phyloP scores from a whole-genome alignment of 352 stramenopile species.

The Phytophthora uliginosa region DNA sequence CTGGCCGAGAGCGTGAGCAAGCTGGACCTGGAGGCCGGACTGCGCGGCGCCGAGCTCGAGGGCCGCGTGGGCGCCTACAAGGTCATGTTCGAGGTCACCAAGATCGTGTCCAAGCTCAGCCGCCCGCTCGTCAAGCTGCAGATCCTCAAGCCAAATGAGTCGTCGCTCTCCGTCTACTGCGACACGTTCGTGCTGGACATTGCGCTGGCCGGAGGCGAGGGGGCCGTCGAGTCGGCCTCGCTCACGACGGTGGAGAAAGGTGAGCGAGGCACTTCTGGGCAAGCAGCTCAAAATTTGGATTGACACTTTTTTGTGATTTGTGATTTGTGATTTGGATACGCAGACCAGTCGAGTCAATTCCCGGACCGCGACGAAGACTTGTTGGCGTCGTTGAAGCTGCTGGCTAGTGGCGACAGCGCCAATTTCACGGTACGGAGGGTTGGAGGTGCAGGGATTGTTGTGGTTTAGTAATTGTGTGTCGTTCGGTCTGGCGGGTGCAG shows the following conservation, averaged over 20 bases:
- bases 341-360: slow-evolving; percentile 88
- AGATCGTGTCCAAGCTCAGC: slow-evolving; percentile 88
- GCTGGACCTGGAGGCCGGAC: slow-evolving; percentile 82
- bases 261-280: not conserved
- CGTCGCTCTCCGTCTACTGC: slow-evolving; percentile 88
- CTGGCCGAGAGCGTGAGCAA: slow-evolving; percentile 88
- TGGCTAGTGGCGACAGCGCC: slow-evolving; percentile 78
- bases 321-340: no score
- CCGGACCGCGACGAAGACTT: slow-evolving; percentile 87
- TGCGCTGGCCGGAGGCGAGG: slow-evolving; percentile 73
- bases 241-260: slow-evolving; percentile 87
- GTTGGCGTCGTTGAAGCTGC: slow-evolving; percentile 68
- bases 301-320: no score
- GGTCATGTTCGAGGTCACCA: slow-evolving; percentile 92
- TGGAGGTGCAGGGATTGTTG: not conserved
- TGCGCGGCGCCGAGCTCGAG: slow-evolving; percentile 87
- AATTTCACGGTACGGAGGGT: slow-evolving; percentile 69
- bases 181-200: slow-evolving; percentile 93
- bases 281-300: no score
- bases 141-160: slow-evolving; percentile 90
- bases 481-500: slow-evolving; percentile 34
- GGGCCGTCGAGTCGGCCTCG: slow-evolving; percentile 81
- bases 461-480: slow-evolving; percentile 1
- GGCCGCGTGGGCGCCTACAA: slow-evolving; percentile 89
- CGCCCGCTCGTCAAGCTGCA: slow-evolving; percentile 88